Percentiles rank a stretch among this genome's conserved stretches.
Conservation (phyloP, 306 rosid species). For the Leucaena leucocephala region DNA sequence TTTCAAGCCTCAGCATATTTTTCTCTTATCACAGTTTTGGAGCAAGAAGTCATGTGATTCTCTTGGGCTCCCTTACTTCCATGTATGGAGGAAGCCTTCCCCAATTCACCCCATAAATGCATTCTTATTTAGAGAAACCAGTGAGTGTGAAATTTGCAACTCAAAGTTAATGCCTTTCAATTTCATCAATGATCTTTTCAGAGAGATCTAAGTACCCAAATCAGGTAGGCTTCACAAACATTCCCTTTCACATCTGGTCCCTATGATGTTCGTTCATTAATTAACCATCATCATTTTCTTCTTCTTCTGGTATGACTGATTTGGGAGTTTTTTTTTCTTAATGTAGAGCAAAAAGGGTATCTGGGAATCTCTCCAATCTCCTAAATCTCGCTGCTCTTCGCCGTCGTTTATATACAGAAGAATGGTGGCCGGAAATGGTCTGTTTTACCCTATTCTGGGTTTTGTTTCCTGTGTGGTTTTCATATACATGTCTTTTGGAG, state of each 20-base stretch:
- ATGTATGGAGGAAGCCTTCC: constrained; percentile 14
- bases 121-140: constrained; percentile 10
- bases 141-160: constrained; percentile 7
- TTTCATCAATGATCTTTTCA: constrained; percentile 23
- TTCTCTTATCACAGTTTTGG: constrained; percentile 30
- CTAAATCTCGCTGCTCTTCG: constrained; percentile 40
- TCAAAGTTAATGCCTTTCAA: constrained; percentile 11
- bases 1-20: constrained; percentile 14
- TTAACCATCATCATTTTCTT: constrained; percentile 38
- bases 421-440: constrained; percentile 73
- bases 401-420: constrained; percentile 27
- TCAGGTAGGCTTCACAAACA: constrained; percentile 37
- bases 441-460: constrained; percentile 75
- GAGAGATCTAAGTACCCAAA: constrained; percentile 49
- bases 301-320: constrained; percentile 38
- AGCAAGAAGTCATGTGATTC: constrained; percentile 21
- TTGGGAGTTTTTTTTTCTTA: neutral
- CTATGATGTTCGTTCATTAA: neutral
- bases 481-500: constrained; percentile 82
- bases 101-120: constrained; percentile 35
- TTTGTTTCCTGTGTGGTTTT: constrained; percentile 69
- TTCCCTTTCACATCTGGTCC: constrained; percentile 46
- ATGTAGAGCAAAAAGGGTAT: constrained; percentile 46
- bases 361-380: constrained; percentile 37
- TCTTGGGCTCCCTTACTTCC: constrained; percentile 29